A percentile compares a stretch with the other conserved stretches of the same genome.
Evolutionary conservation across 179 eudicot genomes (phyloP).

Genomic region (Heliamphora ciliata): DNA sequence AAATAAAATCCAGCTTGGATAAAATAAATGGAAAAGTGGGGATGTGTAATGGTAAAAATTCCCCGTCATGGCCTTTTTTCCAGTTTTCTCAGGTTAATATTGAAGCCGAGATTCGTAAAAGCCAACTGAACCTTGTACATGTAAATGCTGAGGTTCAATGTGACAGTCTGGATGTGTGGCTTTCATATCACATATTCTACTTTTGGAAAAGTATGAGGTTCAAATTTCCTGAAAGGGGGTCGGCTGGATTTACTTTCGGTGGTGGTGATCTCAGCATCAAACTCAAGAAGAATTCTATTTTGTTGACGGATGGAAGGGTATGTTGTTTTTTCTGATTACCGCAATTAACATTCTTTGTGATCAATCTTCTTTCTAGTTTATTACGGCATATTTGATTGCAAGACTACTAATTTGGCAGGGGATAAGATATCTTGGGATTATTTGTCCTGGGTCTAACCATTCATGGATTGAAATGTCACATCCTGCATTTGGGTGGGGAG

Average conservation of each 20-base stretch:
- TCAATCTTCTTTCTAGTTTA: background rate
- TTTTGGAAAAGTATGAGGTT: slow-evolving; percentile 48
- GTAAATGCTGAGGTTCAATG: slow-evolving; percentile 32
- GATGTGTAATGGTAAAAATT: slow-evolving; percentile 30
- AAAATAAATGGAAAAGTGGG: slow-evolving; percentile 52
- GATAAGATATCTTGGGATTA: too few relatives aligned
- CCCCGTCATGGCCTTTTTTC: slow-evolving; percentile 62
- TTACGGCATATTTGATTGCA: background rate
- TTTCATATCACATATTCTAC: slow-evolving; percentile 63
- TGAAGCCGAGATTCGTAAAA: slow-evolving; percentile 37
- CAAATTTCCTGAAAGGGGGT: slow-evolving; percentile 34
- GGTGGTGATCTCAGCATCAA: slow-evolving; percentile 41
- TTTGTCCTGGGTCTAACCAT: too few relatives aligned
- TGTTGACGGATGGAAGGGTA: slow-evolving; percentile 92
- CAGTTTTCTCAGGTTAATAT: slow-evolving; percentile 48
- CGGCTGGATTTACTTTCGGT: slow-evolving; percentile 27
- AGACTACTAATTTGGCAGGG: too few relatives aligned
- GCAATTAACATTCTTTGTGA: too few relatives aligned
- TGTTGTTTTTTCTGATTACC: slow-evolving; percentile 7
- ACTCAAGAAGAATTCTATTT: slow-evolving; percentile 56
- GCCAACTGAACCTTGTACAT: slow-evolving; percentile 23
- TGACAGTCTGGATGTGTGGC: slow-evolving; percentile 66
- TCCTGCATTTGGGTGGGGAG: too few relatives aligned
- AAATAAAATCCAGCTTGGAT: slow-evolving; percentile 36
- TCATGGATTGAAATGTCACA: too few relatives aligned